Conservation (phyloP, 1,284 basidiomycete species). For the Ceratobasidium sp. region DNA sequence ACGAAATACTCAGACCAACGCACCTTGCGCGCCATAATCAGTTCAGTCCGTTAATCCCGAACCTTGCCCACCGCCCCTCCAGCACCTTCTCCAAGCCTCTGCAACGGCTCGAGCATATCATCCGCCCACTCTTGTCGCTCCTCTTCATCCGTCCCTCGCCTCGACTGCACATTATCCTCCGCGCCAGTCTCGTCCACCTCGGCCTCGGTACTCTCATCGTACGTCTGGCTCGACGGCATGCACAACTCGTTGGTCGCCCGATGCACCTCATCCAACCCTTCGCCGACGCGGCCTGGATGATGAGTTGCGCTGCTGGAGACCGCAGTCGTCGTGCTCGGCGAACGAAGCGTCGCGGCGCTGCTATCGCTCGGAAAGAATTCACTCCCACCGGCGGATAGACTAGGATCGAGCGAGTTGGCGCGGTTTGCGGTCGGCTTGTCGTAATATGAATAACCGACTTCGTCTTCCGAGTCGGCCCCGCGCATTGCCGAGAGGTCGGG, state of each 20-base stretch:
- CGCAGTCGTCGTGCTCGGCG: conserved; percentile 28
- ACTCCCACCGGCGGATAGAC: not conserved
- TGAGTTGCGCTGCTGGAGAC: conserved; percentile 1
- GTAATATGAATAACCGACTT: conserved; percentile 33
- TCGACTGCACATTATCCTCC: not conserved
- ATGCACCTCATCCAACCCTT: conserved; percentile 19
- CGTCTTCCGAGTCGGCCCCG: conserved; percentile 26
- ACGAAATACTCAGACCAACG: conserved; percentile 49
- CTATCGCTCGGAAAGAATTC: conserved; percentile 30
- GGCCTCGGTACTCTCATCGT: no score
- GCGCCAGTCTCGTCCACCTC: conserved; percentile 16
- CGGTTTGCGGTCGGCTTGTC: conserved; percentile 6
- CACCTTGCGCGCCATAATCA: conserved; percentile 91
- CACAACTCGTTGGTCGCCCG: conserved; percentile 35
- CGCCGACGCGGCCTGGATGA: conserved; percentile 4
- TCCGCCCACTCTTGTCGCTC: no score
- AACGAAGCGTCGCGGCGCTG: conserved; percentile 26
- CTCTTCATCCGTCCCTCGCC: not conserved
- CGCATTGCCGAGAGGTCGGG: conserved; percentile 21
- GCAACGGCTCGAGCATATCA: no score
- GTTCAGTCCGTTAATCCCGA: conserved; percentile 77
- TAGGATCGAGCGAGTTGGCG: not conserved
- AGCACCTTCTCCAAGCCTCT: no score
- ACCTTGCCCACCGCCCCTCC: conserved; percentile 94
- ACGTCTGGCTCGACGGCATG: no score